Evolutionary conservation across 2,329 filamentous ascomycete species (phyloP).

Genomic region (Ceratocystis ficicola): DNA sequence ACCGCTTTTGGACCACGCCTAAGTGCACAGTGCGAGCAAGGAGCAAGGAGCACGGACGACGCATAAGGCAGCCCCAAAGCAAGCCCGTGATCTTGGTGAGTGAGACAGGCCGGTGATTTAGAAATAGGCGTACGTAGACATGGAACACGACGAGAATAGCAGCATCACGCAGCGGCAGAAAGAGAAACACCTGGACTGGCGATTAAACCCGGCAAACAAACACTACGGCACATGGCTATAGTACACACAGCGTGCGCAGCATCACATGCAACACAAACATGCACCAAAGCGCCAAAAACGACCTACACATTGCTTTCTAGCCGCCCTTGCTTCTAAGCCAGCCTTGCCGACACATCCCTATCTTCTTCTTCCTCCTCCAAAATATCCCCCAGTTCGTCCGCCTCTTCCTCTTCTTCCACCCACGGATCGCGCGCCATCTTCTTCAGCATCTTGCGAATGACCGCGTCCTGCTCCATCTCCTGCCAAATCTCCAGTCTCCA

Average conservation of each 20-base stretch:
- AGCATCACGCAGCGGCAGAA: not conserved
- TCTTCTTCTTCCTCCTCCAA: constrained; percentile 17
- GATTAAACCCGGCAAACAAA: not conserved
- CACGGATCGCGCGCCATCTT: constrained; percentile 31
- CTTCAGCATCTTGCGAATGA: constrained; percentile 33
- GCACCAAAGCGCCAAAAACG: too few species aligned
- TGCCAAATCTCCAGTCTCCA: constrained; percentile 47
- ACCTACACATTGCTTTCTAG: too few species aligned
- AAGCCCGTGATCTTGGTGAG: not conserved
- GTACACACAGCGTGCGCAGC: not conserved
- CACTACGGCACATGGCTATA: not conserved
- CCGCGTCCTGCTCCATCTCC: constrained; percentile 43
- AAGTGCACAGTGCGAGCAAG: not conserved
- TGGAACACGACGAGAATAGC: not conserved
- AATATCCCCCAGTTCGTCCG: constrained; percentile 8
- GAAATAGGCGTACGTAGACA: not conserved
- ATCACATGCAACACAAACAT: not conserved
- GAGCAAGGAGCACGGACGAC: not conserved
- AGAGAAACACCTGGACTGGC: not conserved
- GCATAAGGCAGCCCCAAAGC: not conserved
- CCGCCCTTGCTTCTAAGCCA: not conserved
- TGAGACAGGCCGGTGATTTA: not conserved
- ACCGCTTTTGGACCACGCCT: not conserved
- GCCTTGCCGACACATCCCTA: not conserved
- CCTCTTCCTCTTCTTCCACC: constrained; percentile 14